Evolutionary conservation across 1,284 basidiomycete species (phyloP), one percentile per base, ranked within the genome.

Genomic region (Mixia osmundae): DNA sequence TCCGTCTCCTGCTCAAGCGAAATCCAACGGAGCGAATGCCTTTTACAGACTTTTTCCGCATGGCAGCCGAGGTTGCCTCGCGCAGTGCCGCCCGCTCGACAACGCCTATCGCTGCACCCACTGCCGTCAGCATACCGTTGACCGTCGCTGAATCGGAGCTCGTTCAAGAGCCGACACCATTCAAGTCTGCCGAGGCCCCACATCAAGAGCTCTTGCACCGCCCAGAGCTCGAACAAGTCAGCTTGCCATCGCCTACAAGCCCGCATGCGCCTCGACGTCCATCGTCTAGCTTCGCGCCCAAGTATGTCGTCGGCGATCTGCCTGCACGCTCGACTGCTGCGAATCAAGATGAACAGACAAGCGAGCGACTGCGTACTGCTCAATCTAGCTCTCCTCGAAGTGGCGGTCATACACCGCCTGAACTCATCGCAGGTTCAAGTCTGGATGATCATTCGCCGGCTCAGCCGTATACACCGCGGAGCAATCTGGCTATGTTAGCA

Each of bases 11-110:
- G 30, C 63, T 97, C 30, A 85, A 76, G 55, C 71, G 79, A 24
- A 69, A 75, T 28, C 83, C 89, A 0, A 67, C 66, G 0, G 76
- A 94, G 52, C 67, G 91, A 3, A 74, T 82, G 36, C 72, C 67
- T 43, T 97, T 89, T 50, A 79, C 89, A 9, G 78, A 85, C 33
- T 94, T 95, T 58, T 97, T 97, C 53, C 63, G 63, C 28, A 75
- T 72, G 19, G 44, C 50, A 3, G 49, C 41, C 4, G 33, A 30
- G 11, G 49, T 52, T 10, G 45, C 46, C 12, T 18, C 27, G 20
- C 32, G 35, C 20, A 36, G 42, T 8, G 42, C 37, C 32, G 42
- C 29, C 33, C 4, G n/a, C 14, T 31, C 15, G 16, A 15, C 35
- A 36, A 30, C 26, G n/a, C 15, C 35, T 29, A 15, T 12, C 10